Evolutionary conservation across 441 rosid species (phyloP).

Genomic region (Hura crepitans): DNA sequence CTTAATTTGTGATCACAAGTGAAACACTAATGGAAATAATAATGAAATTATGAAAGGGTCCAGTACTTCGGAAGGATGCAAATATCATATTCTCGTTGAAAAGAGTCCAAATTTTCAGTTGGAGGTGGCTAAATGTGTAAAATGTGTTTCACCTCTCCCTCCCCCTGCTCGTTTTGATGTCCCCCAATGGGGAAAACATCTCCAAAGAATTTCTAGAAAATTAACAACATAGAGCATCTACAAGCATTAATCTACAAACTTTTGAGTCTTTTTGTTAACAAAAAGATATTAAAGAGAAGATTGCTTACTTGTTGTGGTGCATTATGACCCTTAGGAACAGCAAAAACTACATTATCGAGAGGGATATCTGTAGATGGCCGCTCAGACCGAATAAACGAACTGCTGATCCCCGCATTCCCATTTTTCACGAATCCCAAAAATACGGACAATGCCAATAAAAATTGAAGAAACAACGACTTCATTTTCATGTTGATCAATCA

Average conservation of each 20-base stretch:
- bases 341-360: constrained; percentile 40
- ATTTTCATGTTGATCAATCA: constrained; percentile 32
- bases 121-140: background rate
- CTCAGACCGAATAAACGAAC: constrained; percentile 38
- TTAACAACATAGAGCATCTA: background rate
- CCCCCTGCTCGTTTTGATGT: background rate
- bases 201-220: background rate
- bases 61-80: no score
- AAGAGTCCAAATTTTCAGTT: background rate
- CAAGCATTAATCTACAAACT: background rate
- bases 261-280: background rate
- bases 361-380: constrained; percentile 48
- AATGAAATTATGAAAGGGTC: background rate
- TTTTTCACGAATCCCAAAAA: constrained; percentile 32
- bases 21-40: background rate
- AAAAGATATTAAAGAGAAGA: background rate
- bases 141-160: background rate
- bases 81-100: background rate
- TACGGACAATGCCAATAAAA: constrained; percentile 31
- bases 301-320: constrained; percentile 48
- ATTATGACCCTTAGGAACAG: constrained; percentile 41
- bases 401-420: constrained; percentile 33
- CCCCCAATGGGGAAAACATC: background rate
- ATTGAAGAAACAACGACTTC: constrained; percentile 28
- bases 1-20: background rate